Base-by-base conservation (phyloP, 2,329 filamentous ascomycete species). In the Zelopaecilomyces penicillatus region DNA sequence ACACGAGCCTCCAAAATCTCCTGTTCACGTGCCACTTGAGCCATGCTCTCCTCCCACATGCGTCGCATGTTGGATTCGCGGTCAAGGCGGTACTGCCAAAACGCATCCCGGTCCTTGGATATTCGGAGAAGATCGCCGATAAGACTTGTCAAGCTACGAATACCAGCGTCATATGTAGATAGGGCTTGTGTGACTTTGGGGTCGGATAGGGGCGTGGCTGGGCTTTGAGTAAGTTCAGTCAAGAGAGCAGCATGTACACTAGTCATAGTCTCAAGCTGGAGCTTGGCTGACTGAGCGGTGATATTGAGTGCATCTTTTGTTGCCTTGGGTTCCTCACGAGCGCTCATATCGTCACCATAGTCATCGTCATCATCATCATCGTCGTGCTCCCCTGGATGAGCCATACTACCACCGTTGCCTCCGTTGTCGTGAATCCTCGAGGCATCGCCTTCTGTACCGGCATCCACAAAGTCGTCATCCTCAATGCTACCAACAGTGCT, bases 41-140 rank as follows among this genome's bases (percentile, higher is more conserved):
- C 89, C 93, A 98, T 96, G 65, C 90, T 97, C 58, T 98, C 93
- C 66, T 98, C 93, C 93, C 93, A 98, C 80, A 98, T 87, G 48
- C 87, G 83, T 33, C 93, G 82, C 67, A 97, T 84, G 60, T 95
- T 87, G 37, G 83, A 83, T 67, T 98, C 93, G 43, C 89, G 83
- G 54, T 95, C 90, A 35, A 98, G 73, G 10, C 90, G 83, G 61
- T 95, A 94, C 63, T 97, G 91, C 93, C 93, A 98, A 62, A 95
- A 95, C 1, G 88, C 82, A 64, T 98, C 93, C 42, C 94, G 85
- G 60, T 98, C 93, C 56, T 86, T 83, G 6, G 90, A 91, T 57
- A 98, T 97, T 41, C 90, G 87, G 39, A 96, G 72, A 6, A 98
- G 73, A 61, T 96, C 89, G 19, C 86, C 83, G 46, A 97, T 76